Evolutionary conservation across 176 grass and related monocot genomes (phyloP).

Genomic region (Pontederia paniculata): DNA sequence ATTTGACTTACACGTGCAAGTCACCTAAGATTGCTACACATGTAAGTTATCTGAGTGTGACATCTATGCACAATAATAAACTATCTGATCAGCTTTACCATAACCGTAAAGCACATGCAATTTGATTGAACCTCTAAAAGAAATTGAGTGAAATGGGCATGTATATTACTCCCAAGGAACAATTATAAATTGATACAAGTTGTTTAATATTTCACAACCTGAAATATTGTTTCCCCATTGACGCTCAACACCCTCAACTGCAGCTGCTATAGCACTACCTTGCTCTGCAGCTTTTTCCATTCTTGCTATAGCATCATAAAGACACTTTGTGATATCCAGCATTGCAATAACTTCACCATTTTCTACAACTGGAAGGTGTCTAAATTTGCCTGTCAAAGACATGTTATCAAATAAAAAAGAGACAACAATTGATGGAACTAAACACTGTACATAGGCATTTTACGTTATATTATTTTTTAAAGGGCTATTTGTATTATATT

Average conservation of each 20-base stretch:
- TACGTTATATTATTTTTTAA: neutral
- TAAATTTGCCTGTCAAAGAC: constrained; percentile 85
- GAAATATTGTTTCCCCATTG: constrained; percentile 80
- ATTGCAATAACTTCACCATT: constrained; percentile 99
- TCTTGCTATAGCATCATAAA: constrained; percentile 93
- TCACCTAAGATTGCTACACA: too few species aligned
- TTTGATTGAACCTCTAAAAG: neutral
- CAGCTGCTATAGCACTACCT: constrained; percentile 89
- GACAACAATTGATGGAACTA: neutral
- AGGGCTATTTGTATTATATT: too few species aligned
- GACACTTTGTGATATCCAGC: constrained; percentile 95
- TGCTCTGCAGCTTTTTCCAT: constrained; percentile 96
- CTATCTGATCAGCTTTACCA: too few species aligned
- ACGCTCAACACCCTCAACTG: constrained; percentile 87
- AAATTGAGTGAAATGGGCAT: neutral
- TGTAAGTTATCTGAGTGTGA: too few species aligned
- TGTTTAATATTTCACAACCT: constrained; percentile 22
- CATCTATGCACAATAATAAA: too few species aligned
- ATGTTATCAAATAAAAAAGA: constrained; percentile 11
- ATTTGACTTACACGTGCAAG: too few species aligned
- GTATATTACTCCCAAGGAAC: too few species aligned
- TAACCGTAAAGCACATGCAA: too few species aligned
- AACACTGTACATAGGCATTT: neutral
- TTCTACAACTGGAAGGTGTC: constrained; percentile 97
- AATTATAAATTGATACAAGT: neutral